Evolutionary conservation across 179 eudicot species (phyloP).

Genomic region (Beta corolliflora): DNA sequence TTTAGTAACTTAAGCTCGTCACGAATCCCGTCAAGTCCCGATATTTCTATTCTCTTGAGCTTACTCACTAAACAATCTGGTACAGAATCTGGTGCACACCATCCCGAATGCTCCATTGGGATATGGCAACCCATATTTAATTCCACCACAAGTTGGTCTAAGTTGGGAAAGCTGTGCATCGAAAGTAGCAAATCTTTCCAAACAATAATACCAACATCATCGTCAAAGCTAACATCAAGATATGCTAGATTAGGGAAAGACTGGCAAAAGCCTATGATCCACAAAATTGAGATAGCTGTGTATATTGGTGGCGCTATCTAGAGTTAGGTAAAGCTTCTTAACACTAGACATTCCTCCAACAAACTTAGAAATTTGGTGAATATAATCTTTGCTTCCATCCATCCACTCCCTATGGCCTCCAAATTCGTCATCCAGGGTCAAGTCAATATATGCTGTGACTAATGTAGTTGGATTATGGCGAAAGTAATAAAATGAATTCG

Average conservation of each 20-base stretch:
- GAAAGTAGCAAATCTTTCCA: not conserved
- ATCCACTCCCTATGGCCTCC: not conserved
- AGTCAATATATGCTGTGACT: not conserved
- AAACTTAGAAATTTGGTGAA: not conserved
- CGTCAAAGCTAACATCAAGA: not conserved
- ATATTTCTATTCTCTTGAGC: not conserved
- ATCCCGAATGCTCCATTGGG: not conserved
- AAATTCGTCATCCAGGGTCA: not conserved
- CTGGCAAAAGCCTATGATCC: not conserved
- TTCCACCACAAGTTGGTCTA: not conserved
- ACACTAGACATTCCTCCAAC: not conserved
- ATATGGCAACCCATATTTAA: too few relatives aligned
- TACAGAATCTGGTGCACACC: not conserved
- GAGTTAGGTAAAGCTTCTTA: not conserved
- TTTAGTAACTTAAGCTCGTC: not conserved
- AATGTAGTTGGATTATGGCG: not conserved
- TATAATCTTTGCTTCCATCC: not conserved
- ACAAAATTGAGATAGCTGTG: too few relatives aligned
- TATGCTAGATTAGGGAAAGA: not conserved
- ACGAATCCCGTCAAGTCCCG: too few relatives aligned
- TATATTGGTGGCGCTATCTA: not conserved
- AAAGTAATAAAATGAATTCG: not conserved
- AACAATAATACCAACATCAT: not conserved
- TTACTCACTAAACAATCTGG: not conserved
- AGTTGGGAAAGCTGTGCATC: not conserved